Evolutionary conservation across 2,329 filamentous ascomycete genomes (phyloP), one percentile per base, ranked within the genome.

Genomic region (Aciculosporium take): DNA sequence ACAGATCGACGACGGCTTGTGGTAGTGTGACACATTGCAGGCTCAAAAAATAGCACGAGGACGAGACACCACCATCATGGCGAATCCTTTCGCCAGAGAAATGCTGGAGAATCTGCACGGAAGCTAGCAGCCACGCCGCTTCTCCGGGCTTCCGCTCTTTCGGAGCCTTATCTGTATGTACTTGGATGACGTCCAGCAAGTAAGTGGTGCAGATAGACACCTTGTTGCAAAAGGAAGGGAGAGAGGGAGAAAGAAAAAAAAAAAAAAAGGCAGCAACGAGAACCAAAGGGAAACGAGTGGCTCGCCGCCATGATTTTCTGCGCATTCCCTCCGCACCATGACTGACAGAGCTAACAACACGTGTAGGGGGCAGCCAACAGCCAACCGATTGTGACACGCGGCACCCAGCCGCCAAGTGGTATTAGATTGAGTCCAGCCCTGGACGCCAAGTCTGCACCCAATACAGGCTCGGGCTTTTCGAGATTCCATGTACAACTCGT

Each of bases 371-470:
- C 7, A 18, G 20, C 28, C 7, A 29, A 36, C 17, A 15, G 25
- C 4, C 39, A 35, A 13, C 21, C 20, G 21, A 25, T 20, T 4
- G 33, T 36, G 33, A 25, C 13, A 25, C n/a, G 9, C 20, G n/a
- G 33, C 12, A 8, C 8, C 8, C 20, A 15, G 21, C 24, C 13
- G 15, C 37, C 18, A 27, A 42, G 39, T n/a, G 43, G 39, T 34
- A 37, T 39, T 20, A 20, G n/a, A n/a, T n/a, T n/a, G n/a, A n/a
- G 39, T 31, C 39, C 41, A 42, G 42, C 39, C 25, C 21, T 36
- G 31, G 23, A 31, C n/a, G 37, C 20, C 7, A 24, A n/a, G 33
- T 29, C n/a, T n/a, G 27, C 32, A 27, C 15, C 13, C 28, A n/a
- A n/a, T n/a, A n/a, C n/a, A n/a, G n/a, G n/a, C n/a, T n/a, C n/a